Evolutionary conservation across 2,329 filamentous ascomycete genomes (phyloP).

Genomic region (Colletotrichum caudatum): DNA sequence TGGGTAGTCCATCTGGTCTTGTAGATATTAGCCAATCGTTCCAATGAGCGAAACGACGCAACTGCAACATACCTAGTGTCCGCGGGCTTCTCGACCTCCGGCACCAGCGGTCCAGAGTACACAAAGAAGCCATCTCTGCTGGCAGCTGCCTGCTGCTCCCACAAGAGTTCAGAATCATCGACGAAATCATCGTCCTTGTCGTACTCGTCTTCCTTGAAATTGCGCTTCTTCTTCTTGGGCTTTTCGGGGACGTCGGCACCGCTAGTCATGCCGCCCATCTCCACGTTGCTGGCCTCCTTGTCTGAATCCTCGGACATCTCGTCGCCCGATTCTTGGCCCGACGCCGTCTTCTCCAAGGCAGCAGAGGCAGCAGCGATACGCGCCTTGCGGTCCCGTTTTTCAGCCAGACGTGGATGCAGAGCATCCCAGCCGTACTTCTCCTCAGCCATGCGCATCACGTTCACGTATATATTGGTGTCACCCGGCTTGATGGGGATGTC

Average conservation of each 20-base stretch:
- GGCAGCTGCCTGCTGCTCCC: conserved; percentile 95
- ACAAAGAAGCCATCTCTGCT: conserved; percentile 98
- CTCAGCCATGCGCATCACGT: conserved; percentile 93
- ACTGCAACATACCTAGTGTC: conserved; percentile 58
- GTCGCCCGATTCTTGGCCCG: conserved; percentile 76
- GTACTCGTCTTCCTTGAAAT: conserved; percentile 85
- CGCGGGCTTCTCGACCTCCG: conserved; percentile 82
- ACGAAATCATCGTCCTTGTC: conserved; percentile 87
- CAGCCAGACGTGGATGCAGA: conserved; percentile 89
- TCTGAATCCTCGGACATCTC: conserved; percentile 88
- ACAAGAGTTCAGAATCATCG: conserved; percentile 93
- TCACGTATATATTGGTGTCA: conserved; percentile 90
- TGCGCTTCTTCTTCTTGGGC: conserved; percentile 80
- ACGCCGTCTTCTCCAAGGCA: conserved; percentile 81
- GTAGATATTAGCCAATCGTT: conserved; percentile 50
- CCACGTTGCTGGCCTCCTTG: conserved; percentile 86
- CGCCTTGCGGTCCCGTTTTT: conserved; percentile 86
- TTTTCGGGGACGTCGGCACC: conserved; percentile 72
- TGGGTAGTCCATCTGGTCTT: conserved; percentile 78
- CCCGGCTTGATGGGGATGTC: conserved; percentile 81
- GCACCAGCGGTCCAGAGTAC: conserved; percentile 91
- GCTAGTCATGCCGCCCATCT: conserved; percentile 77
- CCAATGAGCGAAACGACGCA: conserved; percentile 32
- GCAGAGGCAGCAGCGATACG: conserved; percentile 91
- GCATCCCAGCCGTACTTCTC: conserved; percentile 96